Percentiles rank a stretch among this genome's conserved stretches.
phyloP scores from a whole-genome alignment of 176 grass and related monocot species.

The Poa annua region DNA sequence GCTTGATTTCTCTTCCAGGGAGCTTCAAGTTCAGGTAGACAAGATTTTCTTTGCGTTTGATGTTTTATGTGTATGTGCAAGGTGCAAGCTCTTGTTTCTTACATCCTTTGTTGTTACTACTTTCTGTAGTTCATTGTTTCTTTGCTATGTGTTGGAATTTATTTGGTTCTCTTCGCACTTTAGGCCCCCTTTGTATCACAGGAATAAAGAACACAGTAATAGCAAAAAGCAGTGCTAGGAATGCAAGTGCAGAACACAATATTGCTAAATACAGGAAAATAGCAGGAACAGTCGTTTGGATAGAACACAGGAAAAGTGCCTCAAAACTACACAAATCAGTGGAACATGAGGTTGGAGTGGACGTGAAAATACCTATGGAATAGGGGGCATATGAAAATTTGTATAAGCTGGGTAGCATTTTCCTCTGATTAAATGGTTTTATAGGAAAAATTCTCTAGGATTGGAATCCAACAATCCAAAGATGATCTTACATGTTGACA shows the following conservation, averaged over 20 bases:
- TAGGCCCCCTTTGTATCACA: constrained; percentile 3
- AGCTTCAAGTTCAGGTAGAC: constrained; percentile 93
- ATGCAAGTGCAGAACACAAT: background rate
- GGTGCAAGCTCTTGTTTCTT: constrained; percentile 9
- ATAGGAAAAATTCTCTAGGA: background rate
- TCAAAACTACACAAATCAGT: background rate
- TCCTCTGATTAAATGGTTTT: background rate
- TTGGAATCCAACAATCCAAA: constrained; percentile 11
- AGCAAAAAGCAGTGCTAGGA: background rate
- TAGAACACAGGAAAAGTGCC: background rate
- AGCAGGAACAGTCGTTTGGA: background rate
- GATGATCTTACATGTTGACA: background rate
- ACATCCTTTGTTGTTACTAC: constrained; percentile 30
- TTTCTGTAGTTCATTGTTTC: constrained; percentile 27
- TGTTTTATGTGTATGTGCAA: constrained; percentile 4
- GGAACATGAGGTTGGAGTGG: constrained; percentile 7
- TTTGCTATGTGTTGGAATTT: constrained; percentile 2
- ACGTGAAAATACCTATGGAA: background rate
- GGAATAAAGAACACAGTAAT: background rate
- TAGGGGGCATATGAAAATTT: background rate
- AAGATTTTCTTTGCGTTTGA: constrained; percentile 17
- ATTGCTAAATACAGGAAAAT: background rate
- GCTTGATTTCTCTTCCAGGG: constrained; percentile 95
- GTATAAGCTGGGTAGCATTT: background rate
- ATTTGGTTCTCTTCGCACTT: background rate